Base-by-base conservation (phyloP, 176 grass and related monocot species). In the barley (Hordeum vulgare) region DNA sequence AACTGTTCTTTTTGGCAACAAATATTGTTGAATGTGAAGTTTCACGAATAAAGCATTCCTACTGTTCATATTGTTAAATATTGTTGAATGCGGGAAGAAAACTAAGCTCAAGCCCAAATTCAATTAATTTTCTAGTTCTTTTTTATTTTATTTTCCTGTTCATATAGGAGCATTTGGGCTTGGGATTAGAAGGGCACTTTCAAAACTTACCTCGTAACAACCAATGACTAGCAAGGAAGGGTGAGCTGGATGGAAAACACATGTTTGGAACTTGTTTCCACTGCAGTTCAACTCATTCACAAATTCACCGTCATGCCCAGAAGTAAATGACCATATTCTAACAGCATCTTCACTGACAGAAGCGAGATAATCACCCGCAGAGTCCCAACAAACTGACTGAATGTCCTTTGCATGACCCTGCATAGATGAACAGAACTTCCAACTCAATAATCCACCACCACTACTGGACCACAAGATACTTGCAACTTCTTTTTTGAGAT, bases 281-380 rank as follows among this genome's bases (percentile, higher is more conserved):
- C 88, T 91, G 72, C 90, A 93, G 54, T 83, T 94, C 85, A 98
- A 84, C 77, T 95, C 93, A 20, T 94, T 68, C 42, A 95, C 74
- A 86, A 92, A 95, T 75, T 98, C 96, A 54, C 91, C 91, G 57
- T 93, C 91, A 58, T 85, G 85, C 18, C 93, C 89, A 73, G 91
- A 79, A 49, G 83, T 51, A 78, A 98, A 86, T 4, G 91, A 98
- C 96, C 96, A 98, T 75, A 98, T 90, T 77, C 85, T 89, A 4
- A 95, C 93, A 11, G 80, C 88, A 45, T 98, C 91, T 88, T 98
- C 96, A 77, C 96, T 98, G 65, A 98, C 96, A 29, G 96, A 98
- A 36, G 91, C 93, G 33, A 98, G 80, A 86, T 88, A 88, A 25
- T 98, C 93, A 76, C 96, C 96, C 8, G 85, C 63, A 59, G 93